A percentile compares a stretch with the other conserved stretches of the same genome.
These are phyloP conservation scores for Acanthamoeba culbertsoni DNA, from an alignment of 208 protist species.

Conservation along the genomic window DNA sequence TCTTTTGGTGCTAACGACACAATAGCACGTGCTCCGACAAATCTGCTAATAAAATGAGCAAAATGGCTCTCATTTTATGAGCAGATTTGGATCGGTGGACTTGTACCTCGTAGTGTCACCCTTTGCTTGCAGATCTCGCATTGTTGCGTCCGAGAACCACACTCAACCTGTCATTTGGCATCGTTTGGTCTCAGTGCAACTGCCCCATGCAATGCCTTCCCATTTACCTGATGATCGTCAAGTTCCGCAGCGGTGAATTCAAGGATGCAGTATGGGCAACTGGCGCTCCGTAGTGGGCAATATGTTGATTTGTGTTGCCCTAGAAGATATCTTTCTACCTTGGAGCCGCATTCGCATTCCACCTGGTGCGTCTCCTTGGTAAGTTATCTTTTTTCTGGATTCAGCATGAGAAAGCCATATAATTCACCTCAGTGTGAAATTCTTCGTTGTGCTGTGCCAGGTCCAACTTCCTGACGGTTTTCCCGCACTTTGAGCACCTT, in stretches of 20 bases:
- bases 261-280: background rate
- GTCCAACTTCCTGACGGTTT: background rate
- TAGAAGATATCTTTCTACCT: background rate
- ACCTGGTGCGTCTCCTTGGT: too few species aligned
- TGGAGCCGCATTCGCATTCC: background rate
- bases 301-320: background rate
- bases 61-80: too few species aligned
- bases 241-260: background rate
- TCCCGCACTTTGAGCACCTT: background rate
- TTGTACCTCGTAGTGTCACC: background rate
- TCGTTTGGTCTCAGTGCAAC: too few species aligned
- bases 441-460: background rate
- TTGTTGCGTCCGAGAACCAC: background rate
- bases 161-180: too few species aligned
- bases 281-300: background rate
- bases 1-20: too few species aligned
- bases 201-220: too few species aligned
- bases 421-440: background rate
- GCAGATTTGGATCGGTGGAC: too few species aligned
- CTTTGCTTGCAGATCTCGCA: background rate
- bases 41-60: too few species aligned
- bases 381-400: too few species aligned
- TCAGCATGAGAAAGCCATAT: too few species aligned
- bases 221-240: background rate
- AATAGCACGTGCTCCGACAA: too few species aligned